Evolutionary conservation across 805 yeast species (phyloP).

Genomic region (Teunomyces lycoperdinae): DNA sequence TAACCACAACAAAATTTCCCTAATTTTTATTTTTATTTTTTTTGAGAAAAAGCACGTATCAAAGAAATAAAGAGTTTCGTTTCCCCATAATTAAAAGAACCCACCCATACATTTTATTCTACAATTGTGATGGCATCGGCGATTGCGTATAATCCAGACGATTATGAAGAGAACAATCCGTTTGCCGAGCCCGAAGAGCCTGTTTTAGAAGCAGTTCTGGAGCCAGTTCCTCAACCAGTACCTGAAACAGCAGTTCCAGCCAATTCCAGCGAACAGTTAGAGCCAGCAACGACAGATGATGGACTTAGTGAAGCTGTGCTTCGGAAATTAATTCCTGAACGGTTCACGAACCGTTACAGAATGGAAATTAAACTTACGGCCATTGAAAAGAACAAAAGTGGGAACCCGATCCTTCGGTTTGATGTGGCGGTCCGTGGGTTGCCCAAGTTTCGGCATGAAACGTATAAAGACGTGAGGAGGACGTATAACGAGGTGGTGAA

Average conservation of each 20-base stretch:
- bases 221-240: constrained; percentile 15
- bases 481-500: constrained; percentile 74
- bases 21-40: too few relatives aligned
- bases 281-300: not conserved
- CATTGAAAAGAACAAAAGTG: constrained; percentile 68
- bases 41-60: too few relatives aligned
- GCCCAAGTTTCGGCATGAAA: constrained; percentile 70
- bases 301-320: constrained; percentile 28
- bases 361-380: constrained; percentile 58
- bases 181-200: constrained; percentile 31
- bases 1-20: not conserved
- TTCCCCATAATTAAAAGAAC: not conserved
- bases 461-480: constrained; percentile 73
- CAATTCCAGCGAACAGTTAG: not conserved
- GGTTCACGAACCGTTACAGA: constrained; percentile 41
- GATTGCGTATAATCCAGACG: constrained; percentile 15
- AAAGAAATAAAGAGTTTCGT: too few relatives aligned
- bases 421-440: constrained; percentile 53
- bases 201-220: not conserved
- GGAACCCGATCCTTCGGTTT: constrained; percentile 77
- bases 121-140: constrained; percentile 4
- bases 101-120: not conserved
- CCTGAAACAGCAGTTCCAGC: constrained; percentile 7
- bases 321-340: constrained; percentile 48
- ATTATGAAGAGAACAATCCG: constrained; percentile 44